Evolutionary conservation across 306 rosid genomes (phyloP), one percentile per base, ranked within the genome.

Genomic region (Dalbergia cultrata): DNA sequence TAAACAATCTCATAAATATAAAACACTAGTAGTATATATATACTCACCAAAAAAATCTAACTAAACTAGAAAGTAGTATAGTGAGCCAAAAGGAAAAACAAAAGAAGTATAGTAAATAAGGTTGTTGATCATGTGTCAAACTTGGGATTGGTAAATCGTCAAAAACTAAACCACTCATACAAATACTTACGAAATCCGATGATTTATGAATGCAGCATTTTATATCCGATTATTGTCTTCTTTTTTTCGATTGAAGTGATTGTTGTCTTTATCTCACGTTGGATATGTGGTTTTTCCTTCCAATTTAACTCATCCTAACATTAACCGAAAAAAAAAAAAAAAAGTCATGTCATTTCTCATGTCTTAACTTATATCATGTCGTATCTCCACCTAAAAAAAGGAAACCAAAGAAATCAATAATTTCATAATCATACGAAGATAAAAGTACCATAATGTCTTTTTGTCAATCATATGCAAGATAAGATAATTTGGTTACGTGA

Each of bases 391-490:
- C 26, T 70, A 70, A 14, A 13, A 31, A 70, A 70, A 33, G 33
- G 9, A 71, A 71, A 71, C 13, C 16, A 37, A 17, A 54, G 50
- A 14, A 52, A 9, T 31, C 70, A 75, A 45, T 61, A 61, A 44
- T 75, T 74, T 19, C 22, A 21, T 39, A 58, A 73, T 59, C 68
- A 41, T 76, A 62, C 31, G n/a, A 54, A 53, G 65, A 34, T 17
- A 34, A 33, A 76, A 63, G 62, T 47, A 18, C 62, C 3, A 33
- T 34, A 43, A 19, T 77, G 74, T 54, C 67, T 43, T 43, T 37
- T 41, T 41, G 34, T 18, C 18, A 72, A 33, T 19, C 10, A 57
- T 2, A 58, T 54, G 18, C 22, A 26, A 26, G 31, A 26, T 26
- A 13, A 65, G 13, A 69, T n/a, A n/a, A n/a, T 35, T 71, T 71